These are phyloP conservation scores for Ceratocystis albifundus DNA, from an alignment of 2,329 filamentous ascomycete genomes.

Conservation along the genomic window DNA sequence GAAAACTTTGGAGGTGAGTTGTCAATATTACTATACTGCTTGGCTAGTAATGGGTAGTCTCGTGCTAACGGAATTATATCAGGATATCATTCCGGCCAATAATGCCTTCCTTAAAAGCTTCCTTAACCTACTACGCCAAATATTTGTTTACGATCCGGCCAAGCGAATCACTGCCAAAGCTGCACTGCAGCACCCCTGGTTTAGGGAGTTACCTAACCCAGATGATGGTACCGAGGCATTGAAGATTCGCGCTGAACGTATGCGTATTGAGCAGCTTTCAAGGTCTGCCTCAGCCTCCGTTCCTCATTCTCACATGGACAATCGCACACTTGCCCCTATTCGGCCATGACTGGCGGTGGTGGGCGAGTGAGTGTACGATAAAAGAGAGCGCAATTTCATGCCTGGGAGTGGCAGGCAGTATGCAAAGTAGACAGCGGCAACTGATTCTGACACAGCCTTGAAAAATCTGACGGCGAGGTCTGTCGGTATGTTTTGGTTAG, in stretches of 20 bases:
- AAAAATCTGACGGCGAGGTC: not conserved
- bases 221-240: slow-evolving; percentile 59
- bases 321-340: slow-evolving; percentile 15
- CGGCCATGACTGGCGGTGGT: slow-evolving; percentile 1
- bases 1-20: slow-evolving; percentile 51
- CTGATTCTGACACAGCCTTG: not conserved
- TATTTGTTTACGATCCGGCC: slow-evolving; percentile 56
- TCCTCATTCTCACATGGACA: slow-evolving; percentile 5
- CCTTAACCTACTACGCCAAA: slow-evolving; percentile 51
- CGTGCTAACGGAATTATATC: slow-evolving; percentile 24
- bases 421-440: not conserved
- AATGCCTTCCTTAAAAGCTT: slow-evolving; percentile 51
- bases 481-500: not conserved
- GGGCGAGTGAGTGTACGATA: not conserved
- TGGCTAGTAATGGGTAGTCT: not conserved
- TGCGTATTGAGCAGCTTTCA: slow-evolving; percentile 34
- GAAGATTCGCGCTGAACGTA: slow-evolving; percentile 47
- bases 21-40: not conserved
- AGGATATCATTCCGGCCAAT: slow-evolving; percentile 55
- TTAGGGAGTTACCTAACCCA: slow-evolving; percentile 49
- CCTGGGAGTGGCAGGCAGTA: not conserved
- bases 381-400: not conserved
- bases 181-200: slow-evolving; percentile 56
- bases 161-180: slow-evolving; percentile 56
- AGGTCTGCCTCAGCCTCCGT: slow-evolving; percentile 12